Evolutionary conservation across 179 eudicot genomes (phyloP).

Genomic region (Beta lomatogona): DNA sequence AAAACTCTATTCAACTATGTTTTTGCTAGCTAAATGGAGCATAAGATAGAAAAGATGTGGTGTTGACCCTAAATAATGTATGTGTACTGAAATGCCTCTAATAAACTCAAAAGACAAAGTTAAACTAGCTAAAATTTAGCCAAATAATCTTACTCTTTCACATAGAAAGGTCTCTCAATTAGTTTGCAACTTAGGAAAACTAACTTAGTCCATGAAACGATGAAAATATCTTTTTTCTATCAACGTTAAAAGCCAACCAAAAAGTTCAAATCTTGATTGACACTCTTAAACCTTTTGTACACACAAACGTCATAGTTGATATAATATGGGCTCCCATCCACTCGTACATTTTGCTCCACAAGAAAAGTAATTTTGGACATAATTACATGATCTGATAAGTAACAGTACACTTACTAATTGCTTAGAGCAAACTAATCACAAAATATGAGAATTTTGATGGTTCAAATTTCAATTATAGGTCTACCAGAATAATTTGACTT

Average conservation of each 20-base stretch:
- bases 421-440: neutral
- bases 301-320: slow-evolving; percentile 15
- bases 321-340: neutral
- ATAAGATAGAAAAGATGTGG: too few species aligned
- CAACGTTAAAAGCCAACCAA: slow-evolving; percentile 4
- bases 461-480: neutral
- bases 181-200: neutral
- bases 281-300: neutral
- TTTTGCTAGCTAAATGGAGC: too few species aligned
- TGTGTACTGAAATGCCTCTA: too few species aligned
- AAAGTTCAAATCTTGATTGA: neutral
- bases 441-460: neutral
- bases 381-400: too few species aligned
- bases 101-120: too few species aligned
- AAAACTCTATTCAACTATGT: too few species aligned
- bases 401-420: neutral
- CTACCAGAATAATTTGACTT: neutral
- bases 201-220: neutral
- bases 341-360: neutral
- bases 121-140: too few species aligned
- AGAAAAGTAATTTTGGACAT: neutral
- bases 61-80: too few species aligned
- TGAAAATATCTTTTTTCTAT: neutral
- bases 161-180: too few species aligned
- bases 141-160: too few species aligned